A percentile compares a stretch with the other conserved stretches of the same genome.
These are phyloP conservation scores for Porcisia hertigi DNA, from an alignment of 208 protist species.

Conservation along the genomic window DNA sequence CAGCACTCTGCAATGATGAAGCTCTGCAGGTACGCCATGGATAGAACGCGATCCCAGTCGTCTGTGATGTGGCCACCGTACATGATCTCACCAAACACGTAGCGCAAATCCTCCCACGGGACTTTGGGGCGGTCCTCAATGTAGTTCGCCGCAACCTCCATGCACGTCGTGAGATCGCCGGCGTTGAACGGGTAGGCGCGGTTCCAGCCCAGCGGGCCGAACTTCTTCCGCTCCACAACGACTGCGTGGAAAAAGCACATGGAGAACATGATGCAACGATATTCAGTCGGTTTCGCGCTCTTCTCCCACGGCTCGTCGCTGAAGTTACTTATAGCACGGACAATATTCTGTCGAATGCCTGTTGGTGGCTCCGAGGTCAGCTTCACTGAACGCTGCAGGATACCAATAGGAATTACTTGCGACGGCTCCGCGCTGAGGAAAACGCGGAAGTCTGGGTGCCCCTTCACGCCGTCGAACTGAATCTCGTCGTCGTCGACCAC, in stretches of 20 bases:
- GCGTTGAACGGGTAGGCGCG: conserved; percentile 97
- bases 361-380: conserved; percentile 98
- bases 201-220: conserved; percentile 98
- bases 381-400: conserved; percentile 98
- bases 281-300: conserved; percentile 96
- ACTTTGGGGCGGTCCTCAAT: conserved; percentile 97
- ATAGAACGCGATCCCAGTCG: conserved; percentile 97
- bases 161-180: conserved; percentile 97
- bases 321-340: conserved; percentile 96
- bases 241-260: conserved; percentile 99
- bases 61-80: conserved; percentile 99
- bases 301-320: conserved; percentile 95
- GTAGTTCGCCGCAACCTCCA: conserved; percentile 97
- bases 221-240: conserved; percentile 98
- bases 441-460: conserved; percentile 96
- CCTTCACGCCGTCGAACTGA: conserved; percentile 89
- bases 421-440: conserved; percentile 98
- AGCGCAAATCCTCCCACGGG: conserved; percentile 98
- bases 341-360: conserved; percentile 97
- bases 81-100: conserved; percentile 99
- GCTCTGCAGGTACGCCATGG: conserved; percentile 95
- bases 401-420: conserved; percentile 95
- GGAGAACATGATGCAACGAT: conserved; percentile 97
- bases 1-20: conserved; percentile 91
- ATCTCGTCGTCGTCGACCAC: conserved; percentile 89